phyloP scores from a whole-genome alignment of 495 filamentous ascomycete species.

The Cercophora newfieldiana region DNA sequence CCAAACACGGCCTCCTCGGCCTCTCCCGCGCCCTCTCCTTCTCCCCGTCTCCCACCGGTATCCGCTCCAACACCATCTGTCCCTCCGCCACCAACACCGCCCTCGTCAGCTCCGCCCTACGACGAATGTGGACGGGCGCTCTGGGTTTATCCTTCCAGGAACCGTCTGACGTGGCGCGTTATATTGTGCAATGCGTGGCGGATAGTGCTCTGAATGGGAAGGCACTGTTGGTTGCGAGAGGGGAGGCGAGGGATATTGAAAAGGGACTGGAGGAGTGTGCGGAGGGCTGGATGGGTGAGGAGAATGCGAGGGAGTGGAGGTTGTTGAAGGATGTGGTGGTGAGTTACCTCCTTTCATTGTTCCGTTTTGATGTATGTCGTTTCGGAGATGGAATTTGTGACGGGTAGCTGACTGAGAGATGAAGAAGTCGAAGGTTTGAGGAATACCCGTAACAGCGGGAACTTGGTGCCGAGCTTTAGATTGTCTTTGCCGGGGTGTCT shows the following conservation, averaged over 20 bases:
- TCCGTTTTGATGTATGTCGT: too few species aligned
- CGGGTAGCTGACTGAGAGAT: too few species aligned
- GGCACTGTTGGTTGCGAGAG: neutral
- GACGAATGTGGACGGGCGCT: neutral
- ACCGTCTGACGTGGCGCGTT: neutral
- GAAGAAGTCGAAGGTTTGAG: too few species aligned
- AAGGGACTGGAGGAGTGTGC: neutral
- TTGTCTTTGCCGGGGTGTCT: too few species aligned
- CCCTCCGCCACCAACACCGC: slow-evolving; percentile 45
- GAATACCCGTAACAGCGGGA: too few species aligned
- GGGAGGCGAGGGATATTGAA: neutral
- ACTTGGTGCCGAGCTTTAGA: too few species aligned
- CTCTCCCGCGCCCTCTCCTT: slow-evolving; percentile 49
- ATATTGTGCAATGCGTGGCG: neutral
- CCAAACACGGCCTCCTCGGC: slow-evolving; percentile 53
- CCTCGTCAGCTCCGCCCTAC: neutral
- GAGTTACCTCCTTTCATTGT: too few species aligned
- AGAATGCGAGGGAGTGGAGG: neutral
- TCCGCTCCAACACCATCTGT: slow-evolving; percentile 56
- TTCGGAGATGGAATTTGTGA: too few species aligned
- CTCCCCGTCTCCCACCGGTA: slow-evolving; percentile 19
- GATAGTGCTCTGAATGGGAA: neutral
- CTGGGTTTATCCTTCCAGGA: neutral
- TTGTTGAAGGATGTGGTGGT: neutral
- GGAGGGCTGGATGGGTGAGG: neutral